These are phyloP conservation scores for Trypanosoma conorhini DNA, from an alignment of 208 protist species.

Conservation along the genomic window DNA sequence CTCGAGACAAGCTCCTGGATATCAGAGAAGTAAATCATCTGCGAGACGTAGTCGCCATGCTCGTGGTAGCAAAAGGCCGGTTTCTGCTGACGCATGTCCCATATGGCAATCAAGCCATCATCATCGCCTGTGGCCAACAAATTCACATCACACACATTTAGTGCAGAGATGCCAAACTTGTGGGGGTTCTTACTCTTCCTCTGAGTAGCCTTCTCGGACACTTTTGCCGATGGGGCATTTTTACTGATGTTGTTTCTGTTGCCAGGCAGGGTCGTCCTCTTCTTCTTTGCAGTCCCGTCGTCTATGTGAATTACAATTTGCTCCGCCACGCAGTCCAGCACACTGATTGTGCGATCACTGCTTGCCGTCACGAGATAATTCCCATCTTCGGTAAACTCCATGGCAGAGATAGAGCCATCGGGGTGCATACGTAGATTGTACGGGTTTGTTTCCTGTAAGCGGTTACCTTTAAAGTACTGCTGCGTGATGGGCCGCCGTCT, in stretches of 20 bases:
- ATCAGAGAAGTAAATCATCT: slow-evolving; percentile 89
- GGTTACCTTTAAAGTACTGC: slow-evolving; percentile 18
- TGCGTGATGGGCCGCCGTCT: slow-evolving; percentile 18
- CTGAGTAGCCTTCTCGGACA: slow-evolving; percentile 28
- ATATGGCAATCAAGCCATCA: slow-evolving; percentile 83
- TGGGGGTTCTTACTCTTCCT: slow-evolving; percentile 69
- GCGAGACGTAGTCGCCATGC: slow-evolving; percentile 89
- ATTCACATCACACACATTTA: slow-evolving; percentile 89
- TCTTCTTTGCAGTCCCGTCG: slow-evolving; percentile 13
- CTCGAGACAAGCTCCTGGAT: slow-evolving; percentile 82
- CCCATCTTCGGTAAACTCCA: slow-evolving; percentile 91
- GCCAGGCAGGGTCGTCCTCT: slow-evolving; percentile 19
- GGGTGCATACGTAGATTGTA: slow-evolving; percentile 87
- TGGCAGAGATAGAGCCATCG: slow-evolving; percentile 54
- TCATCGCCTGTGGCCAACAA: slow-evolving; percentile 86
- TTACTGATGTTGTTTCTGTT: slow-evolving; percentile 42
- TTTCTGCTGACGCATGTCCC: slow-evolving; percentile 82
- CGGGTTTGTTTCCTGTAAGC: background rate
- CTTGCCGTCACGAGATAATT: slow-evolving; percentile 78
- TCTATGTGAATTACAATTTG: slow-evolving; percentile 76
- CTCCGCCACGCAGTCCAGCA: slow-evolving; percentile 80
- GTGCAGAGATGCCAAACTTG: slow-evolving; percentile 79
- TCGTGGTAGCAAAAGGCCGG: slow-evolving; percentile 81
- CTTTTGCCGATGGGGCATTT: slow-evolving; percentile 7
- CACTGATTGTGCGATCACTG: slow-evolving; percentile 78